phyloP scores from a whole-genome alignment of 108 stramenopile genomes.

The Skeletonema marinoi region DNA sequence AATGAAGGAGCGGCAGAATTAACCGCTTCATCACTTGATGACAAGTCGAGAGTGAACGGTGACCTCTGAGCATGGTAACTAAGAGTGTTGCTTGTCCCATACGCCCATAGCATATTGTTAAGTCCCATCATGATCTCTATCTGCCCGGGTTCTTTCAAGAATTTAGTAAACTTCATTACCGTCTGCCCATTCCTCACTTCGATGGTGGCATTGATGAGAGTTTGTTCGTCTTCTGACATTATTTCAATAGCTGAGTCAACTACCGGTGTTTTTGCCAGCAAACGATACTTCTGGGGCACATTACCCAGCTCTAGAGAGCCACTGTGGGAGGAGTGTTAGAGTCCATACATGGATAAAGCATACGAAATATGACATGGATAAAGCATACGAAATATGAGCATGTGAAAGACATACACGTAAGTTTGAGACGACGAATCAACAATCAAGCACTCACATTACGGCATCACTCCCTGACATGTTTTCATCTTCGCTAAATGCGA shows the following conservation, averaged over 20 bases:
- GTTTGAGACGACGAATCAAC: slow-evolving; percentile 12
- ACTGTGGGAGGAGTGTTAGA: neutral
- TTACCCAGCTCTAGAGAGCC: slow-evolving; percentile 21
- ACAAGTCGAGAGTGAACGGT: neutral
- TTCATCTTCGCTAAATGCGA: neutral
- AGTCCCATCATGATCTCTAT: neutral
- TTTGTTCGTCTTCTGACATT: neutral
- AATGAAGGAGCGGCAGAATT: neutral
- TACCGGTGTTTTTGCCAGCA: slow-evolving; percentile 2
- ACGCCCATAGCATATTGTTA: neutral
- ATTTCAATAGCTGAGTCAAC: neutral
- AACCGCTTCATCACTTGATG: neutral
- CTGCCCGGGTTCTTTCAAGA: neutral
- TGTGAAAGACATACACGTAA: slow-evolving; percentile 2
- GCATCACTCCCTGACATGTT: neutral
- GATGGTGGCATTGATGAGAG: slow-evolving; percentile 6
- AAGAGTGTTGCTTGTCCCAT: neutral
- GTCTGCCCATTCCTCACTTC: neutral
- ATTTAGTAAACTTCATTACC: neutral
- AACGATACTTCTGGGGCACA: slow-evolving; percentile 11
- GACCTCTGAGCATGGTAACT: neutral
- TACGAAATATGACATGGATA: neutral
- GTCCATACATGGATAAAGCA: slow-evolving; percentile 1
- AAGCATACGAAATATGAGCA: neutral
- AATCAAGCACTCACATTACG: neutral